Evolutionary conservation across 2,329 filamentous ascomycete species (phyloP).

Genomic region (Esteya vermicola): DNA sequence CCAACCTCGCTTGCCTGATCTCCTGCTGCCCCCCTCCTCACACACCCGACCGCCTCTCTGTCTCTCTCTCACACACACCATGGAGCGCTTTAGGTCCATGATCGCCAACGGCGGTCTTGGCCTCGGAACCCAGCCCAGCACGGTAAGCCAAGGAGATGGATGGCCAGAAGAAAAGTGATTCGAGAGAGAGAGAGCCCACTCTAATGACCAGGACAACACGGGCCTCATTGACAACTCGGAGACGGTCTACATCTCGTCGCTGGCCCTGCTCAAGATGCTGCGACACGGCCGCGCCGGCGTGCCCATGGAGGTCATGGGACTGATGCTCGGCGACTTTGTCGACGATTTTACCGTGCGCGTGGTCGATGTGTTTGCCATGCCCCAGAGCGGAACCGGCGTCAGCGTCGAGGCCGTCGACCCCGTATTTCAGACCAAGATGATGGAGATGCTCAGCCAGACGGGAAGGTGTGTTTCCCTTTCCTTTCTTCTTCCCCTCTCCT

Average conservation of each 20-base stretch:
- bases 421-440: slow-evolving; percentile 99
- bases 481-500: neutral
- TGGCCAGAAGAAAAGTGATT: too few relatives aligned
- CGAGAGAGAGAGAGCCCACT: too few relatives aligned
- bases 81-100: slow-evolving; percentile 90
- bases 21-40: neutral
- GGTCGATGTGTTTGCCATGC: slow-evolving; percentile 98
- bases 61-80: slow-evolving; percentile 24
- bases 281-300: slow-evolving; percentile 94
- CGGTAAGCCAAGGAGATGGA: slow-evolving; percentile 31
- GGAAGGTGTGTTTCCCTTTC: slow-evolving; percentile 50
- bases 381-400: slow-evolving; percentile 93
- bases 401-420: slow-evolving; percentile 97
- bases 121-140: slow-evolving; percentile 43
- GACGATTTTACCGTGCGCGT: slow-evolving; percentile 98
- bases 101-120: slow-evolving; percentile 63
- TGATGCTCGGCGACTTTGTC: slow-evolving; percentile 98
- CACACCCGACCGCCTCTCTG: neutral
- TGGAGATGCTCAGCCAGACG: slow-evolving; percentile 98
- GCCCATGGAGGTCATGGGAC: slow-evolving; percentile 99
- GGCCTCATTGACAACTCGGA: slow-evolving; percentile 97
- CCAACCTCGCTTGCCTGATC: neutral
- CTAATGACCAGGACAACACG: slow-evolving; percentile 70
- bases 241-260: slow-evolving; percentile 96
- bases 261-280: slow-evolving; percentile 96